Evolutionary conservation across 2,329 filamentous ascomycete species (phyloP).

Genomic region (Cryphonectria naterciae): DNA sequence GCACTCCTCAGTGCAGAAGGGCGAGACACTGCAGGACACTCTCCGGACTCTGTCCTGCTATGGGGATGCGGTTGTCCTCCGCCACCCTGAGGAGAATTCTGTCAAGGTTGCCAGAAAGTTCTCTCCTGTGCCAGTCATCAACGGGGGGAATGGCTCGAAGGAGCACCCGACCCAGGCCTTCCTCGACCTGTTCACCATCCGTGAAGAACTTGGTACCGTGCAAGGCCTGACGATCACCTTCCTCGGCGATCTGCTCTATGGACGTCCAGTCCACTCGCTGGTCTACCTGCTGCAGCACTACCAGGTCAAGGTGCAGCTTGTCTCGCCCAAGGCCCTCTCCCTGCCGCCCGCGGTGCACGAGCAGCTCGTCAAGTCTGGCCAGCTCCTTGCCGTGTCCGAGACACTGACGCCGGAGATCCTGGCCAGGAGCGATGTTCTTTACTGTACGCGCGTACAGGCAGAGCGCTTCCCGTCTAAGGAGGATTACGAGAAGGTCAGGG

Average conservation of each 20-base stretch:
- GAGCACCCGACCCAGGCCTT: constrained; percentile 98
- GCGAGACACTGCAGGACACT: constrained; percentile 90
- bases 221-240: constrained; percentile 97
- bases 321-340: constrained; percentile 77
- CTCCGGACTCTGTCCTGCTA: constrained; percentile 94
- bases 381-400: constrained; percentile 76
- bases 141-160: constrained; percentile 92
- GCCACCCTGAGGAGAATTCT: constrained; percentile 82
- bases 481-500: constrained; percentile 86
- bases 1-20: constrained; percentile 90
- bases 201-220: constrained; percentile 94
- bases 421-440: constrained; percentile 85
- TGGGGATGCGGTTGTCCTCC: constrained; percentile 91
- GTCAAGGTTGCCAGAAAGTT: constrained; percentile 84
- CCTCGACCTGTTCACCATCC: constrained; percentile 96
- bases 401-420: constrained; percentile 86
- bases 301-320: constrained; percentile 90
- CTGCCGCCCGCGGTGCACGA: constrained; percentile 77
- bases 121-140: constrained; percentile 90
- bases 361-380: constrained; percentile 71
- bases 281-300: constrained; percentile 95
- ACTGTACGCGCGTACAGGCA: constrained; percentile 96
- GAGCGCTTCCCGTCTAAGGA: constrained; percentile 85
- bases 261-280: constrained; percentile 92
- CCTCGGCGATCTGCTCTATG: constrained; percentile 88